Evolutionary conservation across 345 rosid genomes (phyloP), one percentile per base, ranked within the genome.

Genomic region (Acer saccharum): DNA sequence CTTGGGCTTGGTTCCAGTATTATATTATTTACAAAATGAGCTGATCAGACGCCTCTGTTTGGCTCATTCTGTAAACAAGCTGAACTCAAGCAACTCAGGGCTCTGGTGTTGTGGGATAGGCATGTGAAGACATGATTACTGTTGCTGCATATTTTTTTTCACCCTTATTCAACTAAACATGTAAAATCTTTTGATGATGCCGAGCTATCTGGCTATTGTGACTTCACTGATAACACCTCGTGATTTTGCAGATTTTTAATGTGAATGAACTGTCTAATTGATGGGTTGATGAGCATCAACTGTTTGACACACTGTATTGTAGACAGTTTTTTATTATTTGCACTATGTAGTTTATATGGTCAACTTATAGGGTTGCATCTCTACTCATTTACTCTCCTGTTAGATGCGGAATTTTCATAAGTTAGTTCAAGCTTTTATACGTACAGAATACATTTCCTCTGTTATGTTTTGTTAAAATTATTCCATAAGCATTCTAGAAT

Each of bases 231-330:
- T 17, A 71, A 17, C 58, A 52, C 17, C 54, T 11, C 27, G 8
- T n/a, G 6, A 7, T 72, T 60, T 60, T 58, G 54, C 55, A 2
- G 7, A 60, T 43, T 58, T 21, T 58, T 61, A 44, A 58, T 20
- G 67, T 58, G 16, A 73, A 58, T 60, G 39, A 57, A 32, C 55
- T 39, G 52, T 60, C 18, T 21, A 72, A 58, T 6, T 73, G 76
- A 73, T 21, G 32, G 62, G 32, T 73, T 11, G 74, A 50, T n/a
- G 9, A 55, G 63, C n/a, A 23, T 55, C 27, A n/a, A 20, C 55
- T 20, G 54, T 68, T 18, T 68, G 54, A 68, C 5, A 10, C 29
- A 0, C 71, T 4, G 23, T 18, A 10, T 32, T 16, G 6, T 48
- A 44, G 11, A 58, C 35, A 20, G 54, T 21, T 11, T 29, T 71